phyloP scores from a whole-genome alignment of 306 rosid species.

The Glycine tomentella region DNA sequence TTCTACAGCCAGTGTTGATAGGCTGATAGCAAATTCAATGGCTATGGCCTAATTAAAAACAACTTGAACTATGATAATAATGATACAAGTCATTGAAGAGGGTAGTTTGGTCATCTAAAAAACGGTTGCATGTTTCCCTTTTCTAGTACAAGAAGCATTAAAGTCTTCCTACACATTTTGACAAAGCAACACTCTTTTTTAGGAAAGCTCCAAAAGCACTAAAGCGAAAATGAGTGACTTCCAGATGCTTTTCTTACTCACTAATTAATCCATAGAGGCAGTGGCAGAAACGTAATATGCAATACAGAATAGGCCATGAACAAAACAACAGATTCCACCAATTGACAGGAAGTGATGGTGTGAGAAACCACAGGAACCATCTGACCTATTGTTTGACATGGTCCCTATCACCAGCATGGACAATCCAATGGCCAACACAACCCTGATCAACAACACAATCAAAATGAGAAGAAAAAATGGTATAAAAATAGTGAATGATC shows the following conservation, averaged over 20 bases:
- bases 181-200: slow-evolving; percentile 11
- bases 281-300: slow-evolving; percentile 82
- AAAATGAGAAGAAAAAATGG: background rate
- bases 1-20: background rate
- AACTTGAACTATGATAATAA: background rate
- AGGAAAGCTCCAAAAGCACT: slow-evolving; percentile 43
- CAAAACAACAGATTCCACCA: slow-evolving; percentile 91
- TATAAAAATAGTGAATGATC: slow-evolving; percentile 1
- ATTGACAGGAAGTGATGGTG: slow-evolving; percentile 95
- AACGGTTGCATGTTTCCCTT: slow-evolving; percentile 21
- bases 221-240: slow-evolving; percentile 35
- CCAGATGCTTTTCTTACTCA: slow-evolving; percentile 39
- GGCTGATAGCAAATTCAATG: background rate
- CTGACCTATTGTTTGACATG: slow-evolving; percentile 78
- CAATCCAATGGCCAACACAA: slow-evolving; percentile 77
- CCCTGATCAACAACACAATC: slow-evolving; percentile 56
- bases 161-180: slow-evolving; percentile 37
- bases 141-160: slow-evolving; percentile 35
- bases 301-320: slow-evolving; percentile 78
- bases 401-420: slow-evolving; percentile 90
- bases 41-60: slow-evolving; percentile 12
- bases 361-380: slow-evolving; percentile 83
- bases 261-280: slow-evolving; percentile 59
- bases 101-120: slow-evolving; percentile 32
- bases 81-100: background rate